These are phyloP conservation scores for Solanum bulbocastanum DNA, from an alignment of 257 asterid genomes.

Conservation along the genomic window DNA sequence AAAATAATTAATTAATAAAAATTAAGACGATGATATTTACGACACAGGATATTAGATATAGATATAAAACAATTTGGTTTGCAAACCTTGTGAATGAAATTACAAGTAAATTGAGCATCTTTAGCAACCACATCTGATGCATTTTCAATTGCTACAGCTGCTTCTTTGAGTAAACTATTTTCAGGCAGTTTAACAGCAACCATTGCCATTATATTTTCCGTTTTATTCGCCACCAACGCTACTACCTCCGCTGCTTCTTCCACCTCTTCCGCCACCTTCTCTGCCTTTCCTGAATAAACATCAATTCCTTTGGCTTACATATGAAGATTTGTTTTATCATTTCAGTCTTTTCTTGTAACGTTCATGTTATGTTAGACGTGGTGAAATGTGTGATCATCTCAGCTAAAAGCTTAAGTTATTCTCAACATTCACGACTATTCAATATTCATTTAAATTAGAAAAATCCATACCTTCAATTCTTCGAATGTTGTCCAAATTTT, in stretches of 20 bases:
- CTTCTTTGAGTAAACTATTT: conserved; percentile 42
- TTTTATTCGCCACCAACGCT: conserved; percentile 40
- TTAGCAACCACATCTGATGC: conserved; percentile 27
- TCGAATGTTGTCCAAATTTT: conserved; percentile 30
- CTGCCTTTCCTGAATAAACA: conserved; percentile 32
- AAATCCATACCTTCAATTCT: conserved; percentile 37
- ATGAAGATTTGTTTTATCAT: not conserved
- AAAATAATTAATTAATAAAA: not conserved
- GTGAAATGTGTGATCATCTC: not conserved
- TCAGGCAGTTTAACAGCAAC: conserved; percentile 50
- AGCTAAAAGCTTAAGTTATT: too few relatives aligned
- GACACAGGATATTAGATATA: not conserved
- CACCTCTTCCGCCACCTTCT: conserved; percentile 42
- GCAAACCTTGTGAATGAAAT: conserved; percentile 45
- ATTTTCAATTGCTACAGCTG: conserved; percentile 46
- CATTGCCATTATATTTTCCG: conserved; percentile 35
- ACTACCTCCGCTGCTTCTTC: conserved; percentile 52
- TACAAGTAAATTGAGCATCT: conserved; percentile 40
- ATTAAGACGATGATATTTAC: not conserved
- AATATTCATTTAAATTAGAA: not conserved
- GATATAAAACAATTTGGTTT: not conserved
- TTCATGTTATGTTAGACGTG: not conserved
- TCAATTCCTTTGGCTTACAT: too few relatives aligned
- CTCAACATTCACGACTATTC: not conserved
- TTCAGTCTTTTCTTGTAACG: not conserved